Evolutionary conservation across 108 stramenopile species (phyloP).

Genomic region (Mediolabrus comicus): DNA sequence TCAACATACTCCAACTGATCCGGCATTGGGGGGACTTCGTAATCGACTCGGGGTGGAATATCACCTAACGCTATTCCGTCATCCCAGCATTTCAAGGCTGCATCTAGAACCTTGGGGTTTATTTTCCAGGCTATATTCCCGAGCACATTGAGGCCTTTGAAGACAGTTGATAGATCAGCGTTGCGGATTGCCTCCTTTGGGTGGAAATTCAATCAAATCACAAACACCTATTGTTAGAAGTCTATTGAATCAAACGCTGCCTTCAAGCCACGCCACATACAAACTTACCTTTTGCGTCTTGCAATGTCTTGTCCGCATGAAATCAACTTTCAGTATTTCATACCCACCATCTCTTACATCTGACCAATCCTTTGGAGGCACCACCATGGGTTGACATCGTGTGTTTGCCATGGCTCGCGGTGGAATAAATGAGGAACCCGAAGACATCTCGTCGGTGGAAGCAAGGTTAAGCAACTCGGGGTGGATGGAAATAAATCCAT

Average conservation of each 20-base stretch:
- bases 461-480: constrained; percentile 44
- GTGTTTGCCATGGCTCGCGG: constrained; percentile 46
- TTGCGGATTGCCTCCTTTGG: constrained; percentile 58
- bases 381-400: constrained; percentile 88
- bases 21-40: constrained; percentile 72
- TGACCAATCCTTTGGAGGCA: constrained; percentile 88
- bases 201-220: not conserved
- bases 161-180: constrained; percentile 70
- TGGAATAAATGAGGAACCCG: constrained; percentile 40
- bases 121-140: constrained; percentile 87
- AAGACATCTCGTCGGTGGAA: constrained; percentile 48
- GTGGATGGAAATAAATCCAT: constrained; percentile 29
- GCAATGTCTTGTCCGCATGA: constrained; percentile 84
- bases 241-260: not conserved
- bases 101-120: constrained; percentile 75
- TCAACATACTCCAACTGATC: constrained; percentile 42
- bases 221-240: not conserved
- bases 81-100: constrained; percentile 77
- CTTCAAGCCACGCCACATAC: not conserved
- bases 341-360: constrained; percentile 75
- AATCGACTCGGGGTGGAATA: constrained; percentile 79
- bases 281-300: constrained; percentile 61
- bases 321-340: constrained; percentile 56
- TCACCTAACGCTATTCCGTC: constrained; percentile 81
- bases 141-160: constrained; percentile 86